These are phyloP conservation scores for Arctium lappa DNA, from an alignment of 129 eudicot genomes.

Conservation along the genomic window DNA sequence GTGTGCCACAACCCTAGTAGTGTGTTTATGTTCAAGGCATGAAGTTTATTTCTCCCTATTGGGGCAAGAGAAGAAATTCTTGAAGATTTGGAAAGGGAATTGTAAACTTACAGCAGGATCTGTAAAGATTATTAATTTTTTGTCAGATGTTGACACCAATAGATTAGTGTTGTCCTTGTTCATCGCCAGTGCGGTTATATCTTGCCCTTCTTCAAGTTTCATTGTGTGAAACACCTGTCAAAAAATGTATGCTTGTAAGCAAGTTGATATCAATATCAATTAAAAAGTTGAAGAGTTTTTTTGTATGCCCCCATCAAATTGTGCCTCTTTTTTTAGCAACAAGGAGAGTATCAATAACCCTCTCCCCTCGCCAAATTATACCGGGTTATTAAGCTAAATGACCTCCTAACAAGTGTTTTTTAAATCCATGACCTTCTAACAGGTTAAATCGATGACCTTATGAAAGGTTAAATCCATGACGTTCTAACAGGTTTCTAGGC, in stretches of 20 bases:
- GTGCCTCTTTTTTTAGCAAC: background rate
- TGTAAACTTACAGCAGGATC: slow-evolving; percentile 81
- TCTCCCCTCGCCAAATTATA: no score
- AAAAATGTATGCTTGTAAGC: slow-evolving; percentile 5
- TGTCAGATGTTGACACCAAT: slow-evolving; percentile 77
- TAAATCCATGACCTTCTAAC: background rate
- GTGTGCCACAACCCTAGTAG: no score
- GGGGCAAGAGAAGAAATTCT: background rate
- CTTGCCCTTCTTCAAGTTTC: slow-evolving; percentile 64
- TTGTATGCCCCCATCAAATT: background rate
- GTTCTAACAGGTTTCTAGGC: background rate
- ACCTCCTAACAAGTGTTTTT: background rate
- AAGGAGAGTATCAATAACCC: background rate
- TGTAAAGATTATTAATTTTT: slow-evolving; percentile 73
- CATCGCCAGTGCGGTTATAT: slow-evolving; percentile 62
- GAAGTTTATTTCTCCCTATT: background rate
- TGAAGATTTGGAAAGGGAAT: background rate
- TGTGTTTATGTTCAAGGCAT: background rate
- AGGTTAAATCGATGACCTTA: no score
- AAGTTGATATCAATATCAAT: background rate
- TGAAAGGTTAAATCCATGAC: no score
- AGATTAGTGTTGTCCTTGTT: slow-evolving; percentile 89
- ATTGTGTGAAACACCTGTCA: slow-evolving; percentile 62
- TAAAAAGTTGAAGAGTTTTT: background rate
- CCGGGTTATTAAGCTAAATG: background rate